Percentiles rank a stretch among this genome's conserved stretches.
These are phyloP conservation scores for Polygonum aviculare DNA, from an alignment of 148 eudicot species.

Conservation along the genomic window DNA sequence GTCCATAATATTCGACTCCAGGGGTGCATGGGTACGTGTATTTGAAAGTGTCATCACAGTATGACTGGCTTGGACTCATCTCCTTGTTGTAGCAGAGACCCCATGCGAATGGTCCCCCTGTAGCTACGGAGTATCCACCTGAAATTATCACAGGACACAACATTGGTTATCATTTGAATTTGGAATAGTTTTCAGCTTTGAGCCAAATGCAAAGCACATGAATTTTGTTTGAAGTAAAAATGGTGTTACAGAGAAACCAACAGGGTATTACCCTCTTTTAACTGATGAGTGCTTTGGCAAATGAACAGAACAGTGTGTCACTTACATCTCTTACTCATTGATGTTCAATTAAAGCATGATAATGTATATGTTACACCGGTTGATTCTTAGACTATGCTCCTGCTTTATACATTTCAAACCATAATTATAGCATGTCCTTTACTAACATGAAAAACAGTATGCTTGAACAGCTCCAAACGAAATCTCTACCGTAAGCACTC, in stretches of 20 bases:
- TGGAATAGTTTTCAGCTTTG: background rate
- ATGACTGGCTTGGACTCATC: constrained; percentile 87
- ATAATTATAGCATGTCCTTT: too few species aligned
- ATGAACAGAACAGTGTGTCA: background rate
- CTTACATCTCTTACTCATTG: background rate
- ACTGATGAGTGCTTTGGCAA: background rate
- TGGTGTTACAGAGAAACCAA: too few species aligned
- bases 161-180: background rate
- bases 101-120: constrained; percentile 93
- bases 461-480: background rate
- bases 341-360: too few species aligned
- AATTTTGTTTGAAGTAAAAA: too few species aligned
- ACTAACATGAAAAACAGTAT: background rate
- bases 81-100: constrained; percentile 94
- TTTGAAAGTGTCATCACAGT: constrained; percentile 74
- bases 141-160: constrained; percentile 13
- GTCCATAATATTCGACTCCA: constrained; percentile 87
- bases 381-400: background rate
- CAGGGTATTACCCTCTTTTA: background rate
- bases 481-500: background rate
- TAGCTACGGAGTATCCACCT: constrained; percentile 96
- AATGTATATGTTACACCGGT: too few species aligned
- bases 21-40: constrained; percentile 86
- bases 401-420: background rate
- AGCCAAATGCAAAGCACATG: too few species aligned